Conservation (phyloP, 768 basidiomycete species). For the Floccularia luteovirens region DNA sequence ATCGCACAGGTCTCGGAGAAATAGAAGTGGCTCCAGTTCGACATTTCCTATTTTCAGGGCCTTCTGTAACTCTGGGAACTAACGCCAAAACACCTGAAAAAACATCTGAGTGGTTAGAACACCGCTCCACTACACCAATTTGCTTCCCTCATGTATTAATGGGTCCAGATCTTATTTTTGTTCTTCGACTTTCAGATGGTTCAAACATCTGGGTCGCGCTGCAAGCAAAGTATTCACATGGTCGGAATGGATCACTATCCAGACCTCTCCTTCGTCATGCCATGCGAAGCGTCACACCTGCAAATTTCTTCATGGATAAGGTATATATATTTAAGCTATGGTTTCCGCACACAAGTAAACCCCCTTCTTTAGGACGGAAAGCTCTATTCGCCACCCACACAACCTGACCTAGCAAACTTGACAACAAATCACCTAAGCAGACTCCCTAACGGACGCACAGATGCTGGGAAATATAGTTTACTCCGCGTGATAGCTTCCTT, state of each 20-base stretch:
- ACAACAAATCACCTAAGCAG: slow-evolving; percentile 16
- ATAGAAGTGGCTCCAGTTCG: slow-evolving; percentile 20
- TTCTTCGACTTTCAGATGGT: slow-evolving; percentile 24
- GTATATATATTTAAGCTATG: slow-evolving; percentile 11
- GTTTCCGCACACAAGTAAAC: neutral
- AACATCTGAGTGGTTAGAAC: slow-evolving; percentile 26
- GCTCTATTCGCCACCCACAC: slow-evolving; percentile 21
- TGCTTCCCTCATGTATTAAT: slow-evolving; percentile 32
- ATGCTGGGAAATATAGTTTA: slow-evolving; percentile 31
- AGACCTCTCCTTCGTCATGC: slow-evolving; percentile 24
- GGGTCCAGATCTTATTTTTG: slow-evolving; percentile 36
- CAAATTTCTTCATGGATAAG: slow-evolving; percentile 31
- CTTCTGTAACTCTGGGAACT: slow-evolving; percentile 28
- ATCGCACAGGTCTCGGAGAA: slow-evolving; percentile 13
- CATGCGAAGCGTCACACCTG: slow-evolving; percentile 33
- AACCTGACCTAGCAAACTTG: slow-evolving; percentile 20
- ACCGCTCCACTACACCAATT: slow-evolving; percentile 20
- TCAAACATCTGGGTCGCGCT: slow-evolving; percentile 33
- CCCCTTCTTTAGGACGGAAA: slow-evolving; percentile 21
- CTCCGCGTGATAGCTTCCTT: slow-evolving; percentile 33
- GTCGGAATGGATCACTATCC: slow-evolving; percentile 21
- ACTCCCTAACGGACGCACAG: slow-evolving; percentile 24
- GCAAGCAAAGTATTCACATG: slow-evolving; percentile 30
- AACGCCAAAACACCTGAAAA: slow-evolving; percentile 26
- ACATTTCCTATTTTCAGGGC: slow-evolving; percentile 20